Conservation (phyloP, 257 asterid species). For the Solanum infundibuliforme region DNA sequence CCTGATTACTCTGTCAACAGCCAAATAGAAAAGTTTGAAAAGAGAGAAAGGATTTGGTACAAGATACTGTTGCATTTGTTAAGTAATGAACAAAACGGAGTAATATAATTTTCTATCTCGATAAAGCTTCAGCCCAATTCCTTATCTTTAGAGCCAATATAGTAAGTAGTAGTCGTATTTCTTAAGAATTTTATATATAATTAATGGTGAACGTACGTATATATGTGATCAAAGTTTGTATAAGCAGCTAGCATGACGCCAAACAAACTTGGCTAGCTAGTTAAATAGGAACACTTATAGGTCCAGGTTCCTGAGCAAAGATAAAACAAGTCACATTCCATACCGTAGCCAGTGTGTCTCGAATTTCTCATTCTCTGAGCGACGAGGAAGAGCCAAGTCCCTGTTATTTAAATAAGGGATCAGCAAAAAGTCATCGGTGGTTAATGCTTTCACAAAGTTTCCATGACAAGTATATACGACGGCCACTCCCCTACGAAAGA, state of each 20-base stretch:
- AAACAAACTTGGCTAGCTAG: background rate
- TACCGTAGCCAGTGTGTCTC: slow-evolving; percentile 41
- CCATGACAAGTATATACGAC: too few species aligned
- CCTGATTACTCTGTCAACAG: background rate
- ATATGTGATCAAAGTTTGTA: background rate
- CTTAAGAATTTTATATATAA: too few species aligned
- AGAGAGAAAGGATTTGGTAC: background rate
- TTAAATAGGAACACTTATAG: background rate
- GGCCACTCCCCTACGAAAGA: too few species aligned
- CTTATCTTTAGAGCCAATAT: background rate
- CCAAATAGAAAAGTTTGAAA: background rate
- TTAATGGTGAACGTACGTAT: background rate
- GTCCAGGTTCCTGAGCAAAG: background rate
- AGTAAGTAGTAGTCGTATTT: too few species aligned
- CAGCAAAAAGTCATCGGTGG: too few species aligned
- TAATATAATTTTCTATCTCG: background rate
- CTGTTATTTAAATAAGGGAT: background rate
- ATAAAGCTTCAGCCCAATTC: background rate
- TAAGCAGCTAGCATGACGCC: background rate
- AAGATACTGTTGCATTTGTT: background rate
- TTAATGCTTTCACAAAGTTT: too few species aligned
- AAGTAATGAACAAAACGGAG: background rate
- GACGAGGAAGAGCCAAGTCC: background rate
- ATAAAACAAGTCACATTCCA: background rate
- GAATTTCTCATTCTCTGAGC: slow-evolving; percentile 18